A percentile compares a stretch with the other conserved stretches of the same genome.
phyloP scores from a whole-genome alignment of 2,329 filamentous ascomycete genomes.

The Neonectria coccinea region DNA sequence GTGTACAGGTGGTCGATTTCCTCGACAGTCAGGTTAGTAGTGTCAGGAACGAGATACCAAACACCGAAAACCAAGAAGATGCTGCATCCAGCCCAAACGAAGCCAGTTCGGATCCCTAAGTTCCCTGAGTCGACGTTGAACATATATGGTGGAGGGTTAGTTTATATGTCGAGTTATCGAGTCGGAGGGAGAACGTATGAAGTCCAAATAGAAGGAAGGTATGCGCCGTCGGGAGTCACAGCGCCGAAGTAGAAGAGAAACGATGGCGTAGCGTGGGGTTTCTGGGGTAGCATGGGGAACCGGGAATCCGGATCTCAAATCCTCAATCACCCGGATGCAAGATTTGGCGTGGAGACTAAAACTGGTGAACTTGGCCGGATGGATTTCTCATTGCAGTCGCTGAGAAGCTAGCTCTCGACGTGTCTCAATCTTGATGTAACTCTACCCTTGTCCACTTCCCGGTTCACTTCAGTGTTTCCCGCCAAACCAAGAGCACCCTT shows the following conservation, averaged over 20 bases:
- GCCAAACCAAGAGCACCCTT: too few relatives aligned
- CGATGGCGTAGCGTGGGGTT: constrained; percentile 5
- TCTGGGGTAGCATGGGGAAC: neutral
- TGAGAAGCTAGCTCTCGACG: too few relatives aligned
- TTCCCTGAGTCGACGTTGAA: constrained; percentile 24
- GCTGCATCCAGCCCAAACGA: constrained; percentile 22
- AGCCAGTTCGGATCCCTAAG: constrained; percentile 21
- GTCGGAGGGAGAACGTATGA: constrained; percentile 11
- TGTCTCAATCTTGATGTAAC: too few relatives aligned
- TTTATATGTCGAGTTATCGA: neutral
- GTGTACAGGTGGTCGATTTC: constrained; percentile 23
- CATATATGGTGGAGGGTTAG: constrained; percentile 18
- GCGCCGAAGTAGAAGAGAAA: constrained; percentile 23
- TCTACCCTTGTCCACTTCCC: too few relatives aligned
- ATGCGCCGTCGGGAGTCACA: constrained; percentile 1
- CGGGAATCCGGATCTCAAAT: constrained; percentile 2
- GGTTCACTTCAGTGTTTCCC: too few relatives aligned
- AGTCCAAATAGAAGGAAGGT: constrained; percentile 25
- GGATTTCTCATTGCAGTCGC: too few relatives aligned
- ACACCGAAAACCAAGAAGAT: constrained; percentile 12
- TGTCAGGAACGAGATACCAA: constrained; percentile 21
- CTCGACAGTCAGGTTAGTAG: constrained; percentile 21
- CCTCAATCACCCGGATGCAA: neutral
- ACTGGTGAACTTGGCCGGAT: neutral
- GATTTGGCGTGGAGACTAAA: neutral